Conservation (phyloP, 345 rosid species). For the Camelina neglecta region DNA sequence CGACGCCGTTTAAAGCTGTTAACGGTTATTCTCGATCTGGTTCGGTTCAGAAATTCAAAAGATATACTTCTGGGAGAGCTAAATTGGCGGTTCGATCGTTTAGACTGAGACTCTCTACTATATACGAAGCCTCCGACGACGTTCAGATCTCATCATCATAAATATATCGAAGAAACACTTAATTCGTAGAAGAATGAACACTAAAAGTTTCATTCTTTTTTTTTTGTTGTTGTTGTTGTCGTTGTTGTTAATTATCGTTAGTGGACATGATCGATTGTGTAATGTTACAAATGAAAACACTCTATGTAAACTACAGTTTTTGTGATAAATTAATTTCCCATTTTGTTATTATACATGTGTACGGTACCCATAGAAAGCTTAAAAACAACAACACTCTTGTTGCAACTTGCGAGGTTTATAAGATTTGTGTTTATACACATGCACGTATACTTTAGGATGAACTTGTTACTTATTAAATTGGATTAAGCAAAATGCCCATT, state of each 20-base stretch:
- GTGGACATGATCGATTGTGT: slow-evolving; percentile 23
- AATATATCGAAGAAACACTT: neutral
- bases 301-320: slow-evolving; percentile 15
- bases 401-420: neutral
- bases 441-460: neutral
- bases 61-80: slow-evolving; percentile 62
- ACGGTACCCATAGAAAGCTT: too few relatives aligned
- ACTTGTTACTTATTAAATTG: too few relatives aligned
- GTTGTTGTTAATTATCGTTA: neutral
- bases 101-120: slow-evolving; percentile 64
- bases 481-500: neutral
- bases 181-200: neutral
- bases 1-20: slow-evolving; percentile 11
- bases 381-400: neutral
- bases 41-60: slow-evolving; percentile 57
- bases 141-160: slow-evolving; percentile 25
- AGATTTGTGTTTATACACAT: neutral
- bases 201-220: neutral
- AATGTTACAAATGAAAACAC: slow-evolving; percentile 10
- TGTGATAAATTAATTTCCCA: neutral
- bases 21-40: slow-evolving; percentile 54
- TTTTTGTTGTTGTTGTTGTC: neutral
- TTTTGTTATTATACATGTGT: neutral
- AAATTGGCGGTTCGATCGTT: slow-evolving; percentile 79
- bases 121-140: slow-evolving; percentile 64